Conservation (phyloP, 176 grass and related monocot species). For the Puya raimondii region DNA sequence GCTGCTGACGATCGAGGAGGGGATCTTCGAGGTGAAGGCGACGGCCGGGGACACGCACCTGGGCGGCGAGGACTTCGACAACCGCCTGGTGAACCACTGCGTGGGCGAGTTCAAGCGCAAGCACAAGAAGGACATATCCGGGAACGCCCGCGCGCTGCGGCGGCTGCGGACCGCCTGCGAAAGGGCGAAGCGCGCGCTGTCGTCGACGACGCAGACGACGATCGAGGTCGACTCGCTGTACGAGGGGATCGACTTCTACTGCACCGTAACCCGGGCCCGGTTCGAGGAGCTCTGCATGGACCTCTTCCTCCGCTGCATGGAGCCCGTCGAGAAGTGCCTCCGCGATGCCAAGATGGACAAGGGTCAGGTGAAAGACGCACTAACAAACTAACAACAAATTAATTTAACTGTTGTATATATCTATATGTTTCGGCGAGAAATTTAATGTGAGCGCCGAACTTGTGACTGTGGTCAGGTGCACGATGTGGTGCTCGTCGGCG, state of each 20-base stretch:
- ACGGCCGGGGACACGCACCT: constrained; percentile 17
- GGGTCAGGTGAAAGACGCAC: not conserved
- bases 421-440: too few species aligned
- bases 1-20: constrained; percentile 24
- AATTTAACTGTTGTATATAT: too few species aligned
- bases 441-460: too few species aligned
- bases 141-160: constrained; percentile 18
- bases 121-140: constrained; percentile 23
- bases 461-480: not conserved
- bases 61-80: constrained; percentile 23
- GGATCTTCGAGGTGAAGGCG: constrained; percentile 24
- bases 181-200: constrained; percentile 14
- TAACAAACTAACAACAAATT: too few species aligned
- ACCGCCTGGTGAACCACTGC: constrained; percentile 25
- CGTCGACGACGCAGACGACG: constrained; percentile 19
- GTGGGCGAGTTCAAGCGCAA: constrained; percentile 10
- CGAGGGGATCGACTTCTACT: constrained; percentile 19
- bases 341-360: constrained; percentile 20
- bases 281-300: constrained; percentile 22
- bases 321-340: constrained; percentile 18
- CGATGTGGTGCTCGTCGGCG: constrained; percentile 20
- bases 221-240: constrained; percentile 12
- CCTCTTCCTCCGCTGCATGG: constrained; percentile 17
- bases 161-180: constrained; percentile 20
- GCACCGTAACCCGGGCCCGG: constrained; percentile 12